A percentile compares a stretch with the other conserved stretches of the same genome.
phyloP scores from a whole-genome alignment of 1,284 basidiomycete genomes.

The Melampsora larici-populina region DNA sequence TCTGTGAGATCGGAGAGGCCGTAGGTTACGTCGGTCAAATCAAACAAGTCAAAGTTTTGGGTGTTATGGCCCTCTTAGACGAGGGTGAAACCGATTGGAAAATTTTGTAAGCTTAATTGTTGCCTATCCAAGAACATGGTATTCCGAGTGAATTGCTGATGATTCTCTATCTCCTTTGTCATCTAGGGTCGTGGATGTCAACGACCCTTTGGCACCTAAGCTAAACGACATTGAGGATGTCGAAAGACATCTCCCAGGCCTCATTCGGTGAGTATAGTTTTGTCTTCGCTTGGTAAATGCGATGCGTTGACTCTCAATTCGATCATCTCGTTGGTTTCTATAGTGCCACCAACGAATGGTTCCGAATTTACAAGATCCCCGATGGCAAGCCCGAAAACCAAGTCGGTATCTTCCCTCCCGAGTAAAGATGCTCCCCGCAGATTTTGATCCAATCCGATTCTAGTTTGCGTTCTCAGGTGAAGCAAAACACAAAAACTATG shows the following conservation, averaged over 20 bases:
- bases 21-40: conserved; percentile 96
- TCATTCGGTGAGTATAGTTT: conserved; percentile 63
- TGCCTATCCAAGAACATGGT: conserved; percentile 60
- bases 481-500: conserved; percentile 99
- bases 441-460: conserved; percentile 5
- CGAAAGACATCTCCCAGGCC: conserved; percentile 93
- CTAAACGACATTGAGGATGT: conserved; percentile 99
- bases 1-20: conserved; percentile 99
- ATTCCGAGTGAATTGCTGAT: conserved; percentile 47
- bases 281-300: not conserved
- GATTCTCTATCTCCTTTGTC: not conserved
- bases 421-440: not conserved
- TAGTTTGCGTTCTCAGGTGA: conserved; percentile 99
- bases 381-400: conserved; percentile 86
- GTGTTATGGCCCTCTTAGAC: conserved; percentile 98
- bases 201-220: conserved; percentile 91
- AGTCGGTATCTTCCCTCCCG: not conserved
- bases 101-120: conserved; percentile 51
- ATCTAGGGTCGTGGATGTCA: conserved; percentile 76
- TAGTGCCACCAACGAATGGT: conserved; percentile 45
- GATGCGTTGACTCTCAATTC: conserved; percentile 31
- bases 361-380: conserved; percentile 59
- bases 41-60: conserved; percentile 99
- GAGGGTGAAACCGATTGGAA: conserved; percentile 99
- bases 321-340: conserved; percentile 1